Conservation (phyloP, 805 yeast genomes). For the Pichia deserticola region DNA sequence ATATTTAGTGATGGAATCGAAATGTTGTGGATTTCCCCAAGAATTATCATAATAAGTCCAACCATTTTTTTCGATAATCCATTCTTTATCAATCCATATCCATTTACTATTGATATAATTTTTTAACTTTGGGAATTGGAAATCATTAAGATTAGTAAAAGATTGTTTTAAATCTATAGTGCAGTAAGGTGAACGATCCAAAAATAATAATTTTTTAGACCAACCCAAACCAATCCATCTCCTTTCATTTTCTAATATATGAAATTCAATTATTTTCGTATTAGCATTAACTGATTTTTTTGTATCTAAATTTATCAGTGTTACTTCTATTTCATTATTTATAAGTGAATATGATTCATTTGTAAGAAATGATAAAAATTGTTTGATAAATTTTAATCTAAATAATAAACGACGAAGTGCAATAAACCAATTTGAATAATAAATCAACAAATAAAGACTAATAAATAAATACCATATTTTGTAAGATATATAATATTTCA, state of each 20-base stretch:
- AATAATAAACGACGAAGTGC: slow-evolving; percentile 40
- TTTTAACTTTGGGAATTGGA: slow-evolving; percentile 39
- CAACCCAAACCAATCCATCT: slow-evolving; percentile 60
- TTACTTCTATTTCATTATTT: slow-evolving; percentile 11
- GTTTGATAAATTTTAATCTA: slow-evolving; percentile 40
- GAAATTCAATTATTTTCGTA: slow-evolving; percentile 43
- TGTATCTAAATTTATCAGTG: slow-evolving; percentile 8
- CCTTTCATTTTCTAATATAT: slow-evolving; percentile 49
- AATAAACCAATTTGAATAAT: slow-evolving; percentile 42
- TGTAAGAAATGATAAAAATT: slow-evolving; percentile 32
- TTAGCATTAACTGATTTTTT: slow-evolving; percentile 13
- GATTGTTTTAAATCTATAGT: slow-evolving; percentile 30
- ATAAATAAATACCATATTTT: slow-evolving; percentile 26
- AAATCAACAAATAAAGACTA: slow-evolving; percentile 35
- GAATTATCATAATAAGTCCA: slow-evolving; percentile 49
- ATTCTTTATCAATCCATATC: slow-evolving; percentile 50
- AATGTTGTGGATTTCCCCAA: slow-evolving; percentile 37
- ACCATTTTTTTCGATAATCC: slow-evolving; percentile 46
- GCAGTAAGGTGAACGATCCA: slow-evolving; percentile 44
- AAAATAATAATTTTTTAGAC: slow-evolving; percentile 43
- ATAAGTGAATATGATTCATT: slow-evolving; percentile 28
- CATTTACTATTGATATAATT: slow-evolving; percentile 36
- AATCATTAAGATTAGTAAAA: slow-evolving; percentile 27
- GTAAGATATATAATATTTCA: slow-evolving; percentile 28
- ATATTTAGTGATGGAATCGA: slow-evolving; percentile 42